Evolutionary conservation across 1,139 yeast species (phyloP).

Genomic region (Nakaseomyces bracarensis): DNA sequence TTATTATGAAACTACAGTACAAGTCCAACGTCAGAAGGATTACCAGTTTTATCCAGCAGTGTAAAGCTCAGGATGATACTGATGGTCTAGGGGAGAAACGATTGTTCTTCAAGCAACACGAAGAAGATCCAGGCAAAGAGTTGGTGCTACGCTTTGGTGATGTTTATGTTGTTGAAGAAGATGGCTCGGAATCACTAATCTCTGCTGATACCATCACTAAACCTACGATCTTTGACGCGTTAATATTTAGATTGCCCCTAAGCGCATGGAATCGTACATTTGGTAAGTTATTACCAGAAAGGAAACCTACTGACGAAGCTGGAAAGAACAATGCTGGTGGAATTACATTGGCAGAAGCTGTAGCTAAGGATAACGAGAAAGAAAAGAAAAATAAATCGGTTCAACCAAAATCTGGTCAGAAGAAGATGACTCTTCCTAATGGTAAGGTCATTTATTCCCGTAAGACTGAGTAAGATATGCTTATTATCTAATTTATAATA

Average conservation of each 20-base stretch:
- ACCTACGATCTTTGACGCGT: slow-evolving; percentile 49
- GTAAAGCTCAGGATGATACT: slow-evolving; percentile 55
- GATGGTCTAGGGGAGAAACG: slow-evolving; percentile 36
- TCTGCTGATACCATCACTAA: slow-evolving; percentile 28
- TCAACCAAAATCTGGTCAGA: slow-evolving; percentile 36
- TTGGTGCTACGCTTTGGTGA: slow-evolving; percentile 65
- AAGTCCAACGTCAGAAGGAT: slow-evolving; percentile 57
- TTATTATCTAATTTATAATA: no score
- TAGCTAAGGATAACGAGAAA: slow-evolving; percentile 1
- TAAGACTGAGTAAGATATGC: slow-evolving; percentile 19
- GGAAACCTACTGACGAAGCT: neutral
- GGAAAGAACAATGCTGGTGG: neutral
- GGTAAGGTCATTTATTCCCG: slow-evolving; percentile 52
- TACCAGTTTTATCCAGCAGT: slow-evolving; percentile 41
- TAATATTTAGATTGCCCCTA: slow-evolving; percentile 40
- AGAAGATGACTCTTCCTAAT: slow-evolving; percentile 44
- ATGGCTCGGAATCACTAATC: slow-evolving; percentile 34
- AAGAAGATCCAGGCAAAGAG: slow-evolving; percentile 44
- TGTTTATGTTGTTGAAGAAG: slow-evolving; percentile 56
- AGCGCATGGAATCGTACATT: slow-evolving; percentile 36
- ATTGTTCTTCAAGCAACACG: slow-evolving; percentile 31
- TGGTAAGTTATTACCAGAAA: slow-evolving; percentile 7
- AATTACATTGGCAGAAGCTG: neutral
- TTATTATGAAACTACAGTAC: slow-evolving; percentile 46
- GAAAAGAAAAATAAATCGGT: neutral